phyloP scores from a whole-genome alignment of 768 basidiomycete species.

The Leccinellum albellum region DNA sequence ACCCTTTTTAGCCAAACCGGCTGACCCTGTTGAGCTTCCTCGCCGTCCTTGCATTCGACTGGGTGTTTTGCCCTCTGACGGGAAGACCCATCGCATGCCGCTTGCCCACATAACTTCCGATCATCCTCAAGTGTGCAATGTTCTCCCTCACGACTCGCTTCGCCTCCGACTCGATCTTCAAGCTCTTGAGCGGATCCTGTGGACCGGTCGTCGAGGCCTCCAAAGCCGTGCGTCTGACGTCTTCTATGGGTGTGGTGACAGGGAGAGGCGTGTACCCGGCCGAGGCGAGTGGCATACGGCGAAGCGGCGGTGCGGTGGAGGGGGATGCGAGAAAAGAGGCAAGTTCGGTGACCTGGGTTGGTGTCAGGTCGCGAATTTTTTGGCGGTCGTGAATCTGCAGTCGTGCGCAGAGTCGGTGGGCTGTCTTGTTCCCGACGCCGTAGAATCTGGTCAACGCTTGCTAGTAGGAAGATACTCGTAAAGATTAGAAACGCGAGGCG shows the following conservation, averaged over 20 bases:
- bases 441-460: conserved; percentile 89
- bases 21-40: conserved; percentile 86
- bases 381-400: conserved; percentile 87
- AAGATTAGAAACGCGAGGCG: background rate
- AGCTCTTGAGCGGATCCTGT: conserved; percentile 61
- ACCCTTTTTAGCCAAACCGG: conserved; percentile 41
- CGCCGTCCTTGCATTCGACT: conserved; percentile 87
- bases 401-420: conserved; percentile 83
- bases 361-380: conserved; percentile 76
- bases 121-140: conserved; percentile 88
- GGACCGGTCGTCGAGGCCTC: conserved; percentile 35
- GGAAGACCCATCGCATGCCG: conserved; percentile 92
- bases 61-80: conserved; percentile 92
- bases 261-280: conserved; percentile 48
- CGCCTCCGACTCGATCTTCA: conserved; percentile 88
- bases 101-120: conserved; percentile 91
- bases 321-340: conserved; percentile 94
- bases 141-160: conserved; percentile 81
- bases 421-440: conserved; percentile 74
- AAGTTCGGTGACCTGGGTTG: conserved; percentile 85
- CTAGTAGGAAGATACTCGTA: conserved; percentile 40
- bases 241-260: conserved; percentile 33
- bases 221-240: conserved; percentile 25
- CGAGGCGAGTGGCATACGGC: conserved; percentile 63
- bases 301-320: conserved; percentile 62